These are phyloP conservation scores for Phytomonas francai DNA, from an alignment of 208 protist genomes.

Conservation along the genomic window DNA sequence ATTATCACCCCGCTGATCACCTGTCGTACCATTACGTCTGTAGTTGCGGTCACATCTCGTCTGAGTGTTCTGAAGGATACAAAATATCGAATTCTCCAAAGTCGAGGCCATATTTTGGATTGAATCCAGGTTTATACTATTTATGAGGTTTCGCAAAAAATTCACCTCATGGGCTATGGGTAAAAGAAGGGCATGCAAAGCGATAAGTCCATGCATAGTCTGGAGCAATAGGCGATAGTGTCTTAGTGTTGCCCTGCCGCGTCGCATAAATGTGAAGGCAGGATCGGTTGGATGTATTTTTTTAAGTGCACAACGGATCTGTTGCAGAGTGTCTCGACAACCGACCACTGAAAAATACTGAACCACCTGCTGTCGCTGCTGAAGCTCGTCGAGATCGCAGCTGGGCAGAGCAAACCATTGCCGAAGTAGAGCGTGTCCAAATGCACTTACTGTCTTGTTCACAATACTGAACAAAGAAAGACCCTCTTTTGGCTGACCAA, in stretches of 20 bases:
- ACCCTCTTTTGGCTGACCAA: slow-evolving; percentile 72
- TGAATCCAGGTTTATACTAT: slow-evolving; percentile 23
- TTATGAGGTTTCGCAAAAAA: slow-evolving; percentile 27
- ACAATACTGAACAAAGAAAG: slow-evolving; percentile 68
- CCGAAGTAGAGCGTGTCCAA: slow-evolving; percentile 51
- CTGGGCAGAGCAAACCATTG: slow-evolving; percentile 73
- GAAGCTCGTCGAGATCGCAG: slow-evolving; percentile 42
- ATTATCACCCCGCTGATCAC: neutral
- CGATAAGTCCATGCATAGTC: slow-evolving; percentile 32
- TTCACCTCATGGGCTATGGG: slow-evolving; percentile 34
- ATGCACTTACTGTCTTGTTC: slow-evolving; percentile 33
- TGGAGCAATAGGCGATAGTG: slow-evolving; percentile 63
- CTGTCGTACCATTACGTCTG: neutral
- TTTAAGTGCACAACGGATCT: slow-evolving; percentile 44
- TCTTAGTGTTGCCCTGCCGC: slow-evolving; percentile 30
- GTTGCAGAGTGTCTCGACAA: slow-evolving; percentile 32
- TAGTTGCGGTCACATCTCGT: neutral
- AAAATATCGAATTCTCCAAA: slow-evolving; percentile 16
- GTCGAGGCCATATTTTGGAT: slow-evolving; percentile 23
- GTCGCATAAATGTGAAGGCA: slow-evolving; percentile 68
- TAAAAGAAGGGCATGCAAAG: slow-evolving; percentile 26
- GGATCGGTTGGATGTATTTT: slow-evolving; percentile 31
- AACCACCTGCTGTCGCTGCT: slow-evolving; percentile 49
- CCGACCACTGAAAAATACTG: slow-evolving; percentile 43
- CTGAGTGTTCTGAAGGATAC: slow-evolving; percentile 3